A percentile compares a stretch with the other conserved stretches of the same genome.
Evolutionary conservation across 2,329 filamentous ascomycete genomes (phyloP).

Genomic region (Cylindrodendrum hubeiense): DNA sequence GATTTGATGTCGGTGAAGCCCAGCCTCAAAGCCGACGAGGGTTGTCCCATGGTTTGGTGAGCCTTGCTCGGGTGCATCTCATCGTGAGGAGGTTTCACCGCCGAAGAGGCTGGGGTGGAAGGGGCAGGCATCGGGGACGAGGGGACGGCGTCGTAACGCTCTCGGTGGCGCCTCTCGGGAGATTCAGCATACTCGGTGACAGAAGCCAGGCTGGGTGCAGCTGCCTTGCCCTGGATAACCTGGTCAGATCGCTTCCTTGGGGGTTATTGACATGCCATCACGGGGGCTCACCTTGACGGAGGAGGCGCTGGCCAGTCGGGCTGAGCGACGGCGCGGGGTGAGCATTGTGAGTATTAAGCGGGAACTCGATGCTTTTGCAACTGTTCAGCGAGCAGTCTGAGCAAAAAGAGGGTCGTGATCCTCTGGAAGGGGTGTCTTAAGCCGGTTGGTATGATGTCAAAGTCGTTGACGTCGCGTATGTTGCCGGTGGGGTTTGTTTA

Average conservation of each 20-base stretch:
- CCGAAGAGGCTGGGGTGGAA: constrained; percentile 73
- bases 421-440: constrained; percentile 39
- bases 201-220: constrained; percentile 52
- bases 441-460: constrained; percentile 47
- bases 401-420: constrained; percentile 40
- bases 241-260: constrained; percentile 27
- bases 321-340: constrained; percentile 58
- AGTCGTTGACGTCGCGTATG: constrained; percentile 39
- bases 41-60: constrained; percentile 80
- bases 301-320: constrained; percentile 54
- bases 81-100: constrained; percentile 76
- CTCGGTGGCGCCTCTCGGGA: constrained; percentile 43
- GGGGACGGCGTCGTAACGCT: constrained; percentile 47
- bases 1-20: constrained; percentile 83
- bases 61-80: constrained; percentile 94
- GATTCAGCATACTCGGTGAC: constrained; percentile 60
- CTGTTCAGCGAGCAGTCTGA: constrained; percentile 36
- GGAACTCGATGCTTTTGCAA: constrained; percentile 29
- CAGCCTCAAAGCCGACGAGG: constrained; percentile 83
- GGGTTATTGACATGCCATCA: constrained; percentile 26
- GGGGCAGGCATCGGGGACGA: constrained; percentile 54
- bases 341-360: constrained; percentile 49
- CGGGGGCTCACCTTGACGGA: constrained; percentile 50
- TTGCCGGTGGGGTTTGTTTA: constrained; percentile 48
- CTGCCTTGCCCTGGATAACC: constrained; percentile 45